These are phyloP conservation scores for Ascoidea asiatica DNA, from an alignment of 805 yeast genomes.

Conservation along the genomic window DNA sequence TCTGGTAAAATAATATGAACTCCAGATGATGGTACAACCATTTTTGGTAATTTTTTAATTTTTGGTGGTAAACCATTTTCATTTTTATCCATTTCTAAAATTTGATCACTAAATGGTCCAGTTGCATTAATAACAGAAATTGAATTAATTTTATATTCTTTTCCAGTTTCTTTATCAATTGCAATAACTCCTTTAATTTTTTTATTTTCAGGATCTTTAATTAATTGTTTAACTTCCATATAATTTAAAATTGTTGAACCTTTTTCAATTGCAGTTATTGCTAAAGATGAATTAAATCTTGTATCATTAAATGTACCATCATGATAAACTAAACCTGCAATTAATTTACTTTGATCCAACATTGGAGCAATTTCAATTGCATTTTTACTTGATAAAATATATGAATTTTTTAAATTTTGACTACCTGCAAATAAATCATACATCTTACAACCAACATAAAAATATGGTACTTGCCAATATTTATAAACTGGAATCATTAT, in stretches of 20 bases:
- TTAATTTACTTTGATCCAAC: conserved; percentile 64
- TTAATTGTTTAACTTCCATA: conserved; percentile 62
- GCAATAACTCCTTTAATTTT: conserved; percentile 69
- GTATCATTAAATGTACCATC: conserved; percentile 93
- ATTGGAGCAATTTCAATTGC: conserved; percentile 74
- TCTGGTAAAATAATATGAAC: conserved; percentile 89
- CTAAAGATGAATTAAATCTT: conserved; percentile 77
- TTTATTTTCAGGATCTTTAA: conserved; percentile 45
- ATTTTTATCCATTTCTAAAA: conserved; percentile 77
- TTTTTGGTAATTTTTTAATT: conserved; percentile 38
- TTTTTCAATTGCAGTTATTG: conserved; percentile 68
- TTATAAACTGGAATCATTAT: conserved; percentile 93
- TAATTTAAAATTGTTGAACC: conserved; percentile 90
- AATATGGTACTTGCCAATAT: conserved; percentile 94
- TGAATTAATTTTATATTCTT: conserved; percentile 46
- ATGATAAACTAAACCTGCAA: conserved; percentile 87
- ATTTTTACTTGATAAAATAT: conserved; percentile 50
- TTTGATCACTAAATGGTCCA: conserved; percentile 80
- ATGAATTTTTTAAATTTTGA: conserved; percentile 71
- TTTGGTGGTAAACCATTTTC: conserved; percentile 51
- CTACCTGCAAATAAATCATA: conserved; percentile 88
- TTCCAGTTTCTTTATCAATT: conserved; percentile 55
- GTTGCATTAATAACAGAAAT: conserved; percentile 82
- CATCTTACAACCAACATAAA: conserved; percentile 80
- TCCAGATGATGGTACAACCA: conserved; percentile 93